Conservation (phyloP, 371 early-diverging fungal species). For the Syncephalastrum sp. region DNA sequence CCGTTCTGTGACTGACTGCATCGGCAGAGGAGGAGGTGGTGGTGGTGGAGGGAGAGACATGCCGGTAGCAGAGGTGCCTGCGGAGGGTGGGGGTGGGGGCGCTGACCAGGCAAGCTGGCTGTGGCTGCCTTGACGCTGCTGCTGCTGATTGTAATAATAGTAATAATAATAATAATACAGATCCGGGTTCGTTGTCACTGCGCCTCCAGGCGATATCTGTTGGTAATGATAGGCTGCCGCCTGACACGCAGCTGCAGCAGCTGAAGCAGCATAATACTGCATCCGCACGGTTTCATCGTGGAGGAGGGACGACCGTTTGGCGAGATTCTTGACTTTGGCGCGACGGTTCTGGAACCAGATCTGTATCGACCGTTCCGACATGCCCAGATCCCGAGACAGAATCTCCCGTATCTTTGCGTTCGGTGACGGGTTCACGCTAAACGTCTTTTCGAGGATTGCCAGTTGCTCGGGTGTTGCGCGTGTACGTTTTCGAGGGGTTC, state of each 20-base stretch:
- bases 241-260: slow-evolving; percentile 48
- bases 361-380: slow-evolving; percentile 91
- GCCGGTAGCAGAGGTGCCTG: slow-evolving; percentile 6
- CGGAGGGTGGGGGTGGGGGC: slow-evolving; percentile 13
- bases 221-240: slow-evolving; percentile 37
- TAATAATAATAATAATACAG: slow-evolving; percentile 48
- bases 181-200: slow-evolving; percentile 28
- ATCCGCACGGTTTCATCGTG: slow-evolving; percentile 49
- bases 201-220: slow-evolving; percentile 29
- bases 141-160: slow-evolving; percentile 48
- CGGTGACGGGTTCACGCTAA: slow-evolving; percentile 71
- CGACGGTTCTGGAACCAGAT: slow-evolving; percentile 99
- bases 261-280: slow-evolving; percentile 45
- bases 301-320: slow-evolving; percentile 51
- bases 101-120: slow-evolving; percentile 6
- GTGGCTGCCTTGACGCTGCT: slow-evolving; percentile 14
- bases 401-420: slow-evolving; percentile 80
- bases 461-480: slow-evolving; percentile 75
- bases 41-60: slow-evolving; percentile 25
- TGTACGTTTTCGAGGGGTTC: slow-evolving; percentile 57
- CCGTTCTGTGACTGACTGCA: background rate
- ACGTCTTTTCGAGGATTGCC: slow-evolving; percentile 70
- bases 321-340: slow-evolving; percentile 83
- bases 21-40: slow-evolving; percentile 17
- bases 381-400: slow-evolving; percentile 82